Percentiles rank a stretch among this genome's conserved stretches.
phyloP scores from a whole-genome alignment of 352 stramenopile species.

The Phytophthora uliginosa region DNA sequence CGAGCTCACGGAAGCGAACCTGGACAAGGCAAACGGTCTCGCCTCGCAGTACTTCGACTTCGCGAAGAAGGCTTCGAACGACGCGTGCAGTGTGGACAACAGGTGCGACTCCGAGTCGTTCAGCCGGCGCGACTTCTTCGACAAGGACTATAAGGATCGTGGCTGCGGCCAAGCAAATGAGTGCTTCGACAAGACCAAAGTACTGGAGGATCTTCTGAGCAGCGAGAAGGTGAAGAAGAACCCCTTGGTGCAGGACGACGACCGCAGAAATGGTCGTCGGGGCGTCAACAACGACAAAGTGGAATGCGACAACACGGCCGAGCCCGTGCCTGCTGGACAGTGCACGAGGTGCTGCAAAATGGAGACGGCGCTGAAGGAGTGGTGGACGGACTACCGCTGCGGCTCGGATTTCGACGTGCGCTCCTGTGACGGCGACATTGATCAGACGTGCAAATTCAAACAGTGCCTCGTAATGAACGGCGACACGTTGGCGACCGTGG shows the following conservation, averaged over 20 bases:
- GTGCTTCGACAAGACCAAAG: constrained; percentile 46
- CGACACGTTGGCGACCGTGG: constrained; percentile 52
- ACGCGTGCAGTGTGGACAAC: constrained; percentile 53
- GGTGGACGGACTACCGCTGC: constrained; percentile 77
- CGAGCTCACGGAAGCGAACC: constrained; percentile 42
- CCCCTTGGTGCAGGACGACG: constrained; percentile 32
- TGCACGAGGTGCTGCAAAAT: constrained; percentile 67
- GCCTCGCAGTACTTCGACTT: constrained; percentile 55
- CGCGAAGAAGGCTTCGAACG: constrained; percentile 51
- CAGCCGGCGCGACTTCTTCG: constrained; percentile 53
- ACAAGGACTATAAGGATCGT: constrained; percentile 27
- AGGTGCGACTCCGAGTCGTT: constrained; percentile 63
- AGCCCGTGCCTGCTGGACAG: constrained; percentile 38
- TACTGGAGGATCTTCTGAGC: constrained; percentile 36
- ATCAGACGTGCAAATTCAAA: constrained; percentile 46
- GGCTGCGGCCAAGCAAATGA: constrained; percentile 20
- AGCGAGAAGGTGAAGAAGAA: constrained; percentile 40
- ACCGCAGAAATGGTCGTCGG: neutral
- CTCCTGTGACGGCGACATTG: constrained; percentile 44
- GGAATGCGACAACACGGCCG: constrained; percentile 35
- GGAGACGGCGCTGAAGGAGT: constrained; percentile 58
- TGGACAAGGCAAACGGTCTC: constrained; percentile 34
- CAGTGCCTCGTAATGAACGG: constrained; percentile 72
- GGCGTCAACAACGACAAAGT: neutral
- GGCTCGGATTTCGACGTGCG: constrained; percentile 53